These are phyloP conservation scores for Agrostemma githago DNA, from an alignment of 148 eudicot species.

Conservation along the genomic window DNA sequence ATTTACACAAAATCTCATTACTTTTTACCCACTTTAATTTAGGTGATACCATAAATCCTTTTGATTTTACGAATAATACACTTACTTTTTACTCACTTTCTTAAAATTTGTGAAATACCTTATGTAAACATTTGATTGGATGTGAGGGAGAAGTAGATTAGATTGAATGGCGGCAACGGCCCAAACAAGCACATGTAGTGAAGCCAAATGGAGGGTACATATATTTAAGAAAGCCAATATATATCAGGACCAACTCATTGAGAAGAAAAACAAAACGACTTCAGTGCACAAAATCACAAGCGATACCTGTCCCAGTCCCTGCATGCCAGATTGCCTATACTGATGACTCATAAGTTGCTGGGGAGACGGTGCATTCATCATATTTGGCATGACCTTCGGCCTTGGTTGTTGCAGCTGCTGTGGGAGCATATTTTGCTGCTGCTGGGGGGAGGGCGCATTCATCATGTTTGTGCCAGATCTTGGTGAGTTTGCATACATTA, in stretches of 20 bases:
- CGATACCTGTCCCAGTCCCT: slow-evolving; percentile 69
- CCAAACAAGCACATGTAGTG: neutral
- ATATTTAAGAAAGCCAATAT: neutral
- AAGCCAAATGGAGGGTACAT: neutral
- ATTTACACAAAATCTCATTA: too few species aligned
- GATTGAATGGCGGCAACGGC: neutral
- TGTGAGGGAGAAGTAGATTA: neutral
- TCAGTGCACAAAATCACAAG: slow-evolving; percentile 10
- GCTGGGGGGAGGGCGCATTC: slow-evolving; percentile 96
- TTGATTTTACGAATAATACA: too few species aligned
- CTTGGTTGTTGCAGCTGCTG: slow-evolving; percentile 63
- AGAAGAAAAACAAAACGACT: neutral
- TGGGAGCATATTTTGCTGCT: slow-evolving; percentile 59
- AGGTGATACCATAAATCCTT: too few species aligned
- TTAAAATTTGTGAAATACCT: too few species aligned
- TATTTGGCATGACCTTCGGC: slow-evolving; percentile 75
- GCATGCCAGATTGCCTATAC: slow-evolving; percentile 61
- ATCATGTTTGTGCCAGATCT: slow-evolving; percentile 80
- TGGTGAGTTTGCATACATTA: slow-evolving; percentile 88
- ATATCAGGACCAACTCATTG: neutral
- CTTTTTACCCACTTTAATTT: too few species aligned
- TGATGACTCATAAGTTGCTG: slow-evolving; percentile 71
- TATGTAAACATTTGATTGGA: too few species aligned
- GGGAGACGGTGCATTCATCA: slow-evolving; percentile 25
- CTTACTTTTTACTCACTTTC: too few species aligned